Evolutionary conservation across 2,329 filamentous ascomycete genomes (phyloP).

Genomic region (Exophiala dermatitidis): DNA sequence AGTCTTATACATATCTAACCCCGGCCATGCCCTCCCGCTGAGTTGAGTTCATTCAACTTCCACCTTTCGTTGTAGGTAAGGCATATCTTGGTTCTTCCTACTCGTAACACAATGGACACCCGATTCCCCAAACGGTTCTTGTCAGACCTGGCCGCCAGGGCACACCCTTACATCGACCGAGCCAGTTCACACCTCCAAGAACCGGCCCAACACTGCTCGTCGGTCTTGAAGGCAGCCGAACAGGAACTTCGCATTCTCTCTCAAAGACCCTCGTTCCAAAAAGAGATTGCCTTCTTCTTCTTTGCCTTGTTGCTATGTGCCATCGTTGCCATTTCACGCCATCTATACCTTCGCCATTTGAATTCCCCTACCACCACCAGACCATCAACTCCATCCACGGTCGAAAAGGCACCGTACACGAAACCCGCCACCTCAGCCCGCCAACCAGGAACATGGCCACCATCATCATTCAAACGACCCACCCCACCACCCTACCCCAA

Average conservation of each 20-base stretch:
- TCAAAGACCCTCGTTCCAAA: slow-evolving; percentile 21
- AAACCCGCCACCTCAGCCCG: slow-evolving; percentile 12
- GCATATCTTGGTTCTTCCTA: neutral
- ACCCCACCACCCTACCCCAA: slow-evolving; percentile 54
- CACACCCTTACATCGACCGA: slow-evolving; percentile 18
- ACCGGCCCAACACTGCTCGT: slow-evolving; percentile 16
- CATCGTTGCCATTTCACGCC: slow-evolving; percentile 10
- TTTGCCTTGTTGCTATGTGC: slow-evolving; percentile 31
- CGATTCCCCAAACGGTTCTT: slow-evolving; percentile 9
- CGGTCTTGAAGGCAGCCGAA: slow-evolving; percentile 11
- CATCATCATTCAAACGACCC: slow-evolving; percentile 54
- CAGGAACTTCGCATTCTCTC: slow-evolving; percentile 25
- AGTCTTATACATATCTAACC: slow-evolving; percentile 5
- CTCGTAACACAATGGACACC: slow-evolving; percentile 10
- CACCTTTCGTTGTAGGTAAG: neutral
- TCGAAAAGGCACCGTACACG: slow-evolving; percentile 14
- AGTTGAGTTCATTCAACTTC: neutral
- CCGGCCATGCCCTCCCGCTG: neutral
- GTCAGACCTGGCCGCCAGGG: slow-evolving; percentile 13
- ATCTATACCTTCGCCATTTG: slow-evolving; percentile 15
- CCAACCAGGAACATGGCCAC: slow-evolving; percentile 47
- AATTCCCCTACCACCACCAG: neutral
- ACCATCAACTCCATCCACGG: slow-evolving; percentile 16
- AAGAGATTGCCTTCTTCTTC: slow-evolving; percentile 13
- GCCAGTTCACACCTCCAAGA: slow-evolving; percentile 11